A percentile compares a stretch with the other conserved stretches of the same genome.
phyloP scores from a whole-genome alignment of 352 stramenopile species.

The Globisporangium carolinianum region DNA sequence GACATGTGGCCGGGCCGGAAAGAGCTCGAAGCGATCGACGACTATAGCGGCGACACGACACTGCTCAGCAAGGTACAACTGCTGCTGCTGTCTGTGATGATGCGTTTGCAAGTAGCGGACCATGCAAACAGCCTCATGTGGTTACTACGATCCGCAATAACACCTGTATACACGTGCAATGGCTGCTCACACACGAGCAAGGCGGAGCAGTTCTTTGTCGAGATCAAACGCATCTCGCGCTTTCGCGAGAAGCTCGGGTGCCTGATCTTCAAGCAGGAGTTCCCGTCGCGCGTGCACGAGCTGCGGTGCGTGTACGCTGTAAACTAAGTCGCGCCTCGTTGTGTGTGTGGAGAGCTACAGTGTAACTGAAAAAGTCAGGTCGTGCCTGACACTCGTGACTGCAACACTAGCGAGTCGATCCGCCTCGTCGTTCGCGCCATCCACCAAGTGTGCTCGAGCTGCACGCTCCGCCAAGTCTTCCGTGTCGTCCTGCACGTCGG shows the following conservation, averaged over 20 bases:
- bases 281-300: conserved; percentile 52
- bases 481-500: conserved; percentile 72
- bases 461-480: conserved; percentile 51
- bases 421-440: conserved; percentile 58
- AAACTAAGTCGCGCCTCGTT: too few species aligned
- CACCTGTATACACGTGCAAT: background rate
- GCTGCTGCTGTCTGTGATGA: background rate
- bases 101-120: too few species aligned
- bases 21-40: conserved; percentile 65
- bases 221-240: conserved; percentile 47
- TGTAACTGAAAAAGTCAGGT: too few species aligned
- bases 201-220: conserved; percentile 72
- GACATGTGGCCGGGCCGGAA: conserved; percentile 76
- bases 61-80: conserved; percentile 31
- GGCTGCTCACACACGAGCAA: conserved; percentile 3
- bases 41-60: conserved; percentile 44
- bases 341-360: too few species aligned
- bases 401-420: conserved; percentile 34
- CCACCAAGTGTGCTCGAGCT: conserved; percentile 62
- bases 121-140: too few species aligned
- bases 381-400: too few species aligned
- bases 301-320: conserved; percentile 30
- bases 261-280: conserved; percentile 78
- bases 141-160: background rate
- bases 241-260: conserved; percentile 68